Percentiles rank a stretch among this genome's conserved stretches.
Evolutionary conservation across 2,329 filamentous ascomycete genomes (phyloP).

Genomic region (Thelonectria olida): DNA sequence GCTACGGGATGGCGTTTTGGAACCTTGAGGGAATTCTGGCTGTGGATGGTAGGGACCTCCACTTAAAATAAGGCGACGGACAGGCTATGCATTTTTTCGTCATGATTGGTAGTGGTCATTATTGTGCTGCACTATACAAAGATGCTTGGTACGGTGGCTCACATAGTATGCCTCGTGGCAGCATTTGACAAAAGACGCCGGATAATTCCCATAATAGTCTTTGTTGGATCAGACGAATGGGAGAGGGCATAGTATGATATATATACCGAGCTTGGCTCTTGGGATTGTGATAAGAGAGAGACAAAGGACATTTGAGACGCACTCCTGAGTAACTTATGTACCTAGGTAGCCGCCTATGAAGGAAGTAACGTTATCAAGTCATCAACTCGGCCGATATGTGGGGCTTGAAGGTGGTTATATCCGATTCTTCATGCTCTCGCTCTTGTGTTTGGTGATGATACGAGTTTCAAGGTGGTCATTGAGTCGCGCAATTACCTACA

Average conservation of each 20-base stretch:
- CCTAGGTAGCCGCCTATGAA: too few species aligned
- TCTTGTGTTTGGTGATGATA: not conserved
- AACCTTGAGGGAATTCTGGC: conserved; percentile 29
- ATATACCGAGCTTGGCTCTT: too few species aligned
- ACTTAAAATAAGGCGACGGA: conserved; percentile 44
- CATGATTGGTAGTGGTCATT: conserved; percentile 30
- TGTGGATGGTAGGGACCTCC: conserved; percentile 44
- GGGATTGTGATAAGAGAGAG: too few species aligned
- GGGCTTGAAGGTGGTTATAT: not conserved
- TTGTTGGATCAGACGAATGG: conserved; percentile 6
- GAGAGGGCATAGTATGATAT: too few species aligned
- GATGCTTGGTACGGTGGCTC: too few species aligned
- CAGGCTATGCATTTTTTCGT: conserved; percentile 41
- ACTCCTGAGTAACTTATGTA: too few species aligned
- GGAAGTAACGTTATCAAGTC: too few species aligned
- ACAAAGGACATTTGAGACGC: too few species aligned
- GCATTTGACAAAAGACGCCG: conserved; percentile 19
- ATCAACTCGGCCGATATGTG: not conserved
- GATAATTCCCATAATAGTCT: conserved; percentile 2
- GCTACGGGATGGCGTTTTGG: conserved; percentile 42
- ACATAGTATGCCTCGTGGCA: conserved; percentile 38
- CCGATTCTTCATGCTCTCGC: not conserved
- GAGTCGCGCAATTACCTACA: not conserved
- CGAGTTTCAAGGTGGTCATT: not conserved
- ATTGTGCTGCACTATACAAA: conserved; percentile 41